These are phyloP conservation scores for Xylaria arbuscula DNA, from an alignment of 2,329 filamentous ascomycete genomes.

Conservation along the genomic window DNA sequence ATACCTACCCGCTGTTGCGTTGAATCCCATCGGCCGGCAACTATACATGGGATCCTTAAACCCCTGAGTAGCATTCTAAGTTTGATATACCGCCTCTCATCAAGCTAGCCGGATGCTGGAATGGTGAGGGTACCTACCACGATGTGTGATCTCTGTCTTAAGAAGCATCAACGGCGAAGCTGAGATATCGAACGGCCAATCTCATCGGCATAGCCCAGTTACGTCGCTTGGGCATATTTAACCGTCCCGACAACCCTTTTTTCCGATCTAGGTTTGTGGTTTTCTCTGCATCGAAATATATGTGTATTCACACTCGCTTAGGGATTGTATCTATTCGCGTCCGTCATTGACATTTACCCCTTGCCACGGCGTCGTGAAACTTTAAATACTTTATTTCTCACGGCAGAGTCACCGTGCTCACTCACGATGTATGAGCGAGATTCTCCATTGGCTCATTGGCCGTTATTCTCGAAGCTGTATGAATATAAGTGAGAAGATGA, in stretches of 20 bases:
- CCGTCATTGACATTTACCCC: neutral
- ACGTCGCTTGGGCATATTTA: neutral
- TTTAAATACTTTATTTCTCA: neutral
- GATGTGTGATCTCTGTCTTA: slow-evolving; percentile 1
- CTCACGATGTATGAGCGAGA: neutral
- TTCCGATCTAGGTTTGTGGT: neutral
- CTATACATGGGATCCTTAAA: neutral
- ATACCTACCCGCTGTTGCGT: neutral
- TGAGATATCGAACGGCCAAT: neutral
- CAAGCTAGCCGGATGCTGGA: neutral
- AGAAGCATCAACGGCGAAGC: neutral
- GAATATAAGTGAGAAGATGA: neutral
- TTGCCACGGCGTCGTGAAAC: neutral
- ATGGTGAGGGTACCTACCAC: too few relatives aligned
- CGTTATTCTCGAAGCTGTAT: neutral
- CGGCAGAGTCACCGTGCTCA: neutral
- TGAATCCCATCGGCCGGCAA: neutral
- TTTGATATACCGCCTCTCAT: neutral
- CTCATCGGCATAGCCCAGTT: neutral
- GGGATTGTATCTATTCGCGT: neutral
- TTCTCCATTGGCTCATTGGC: neutral
- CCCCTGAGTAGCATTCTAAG: neutral
- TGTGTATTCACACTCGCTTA: neutral
- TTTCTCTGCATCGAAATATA: neutral
- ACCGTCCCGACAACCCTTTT: neutral